These are phyloP conservation scores for Phyllosticta citribraziliensis DNA, from an alignment of 2,329 filamentous ascomycete species.

Conservation along the genomic window DNA sequence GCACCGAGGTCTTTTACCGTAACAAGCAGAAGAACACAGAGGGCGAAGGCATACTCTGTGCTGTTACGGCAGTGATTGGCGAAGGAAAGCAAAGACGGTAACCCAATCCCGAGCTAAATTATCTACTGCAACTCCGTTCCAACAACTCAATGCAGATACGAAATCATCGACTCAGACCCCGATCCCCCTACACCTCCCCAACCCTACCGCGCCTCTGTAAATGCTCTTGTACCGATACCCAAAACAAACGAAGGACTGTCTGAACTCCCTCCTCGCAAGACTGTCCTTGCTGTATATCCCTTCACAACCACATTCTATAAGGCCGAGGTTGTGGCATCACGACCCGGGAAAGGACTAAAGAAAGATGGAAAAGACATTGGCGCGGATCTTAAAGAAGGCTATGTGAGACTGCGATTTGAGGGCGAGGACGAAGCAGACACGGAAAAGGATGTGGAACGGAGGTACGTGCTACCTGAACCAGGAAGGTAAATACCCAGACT, in stretches of 20 bases:
- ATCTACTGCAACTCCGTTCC: no score
- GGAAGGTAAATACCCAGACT: conserved; percentile 1
- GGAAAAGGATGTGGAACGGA: conserved; percentile 40
- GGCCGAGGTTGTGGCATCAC: conserved; percentile 37
- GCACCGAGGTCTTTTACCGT: conserved; percentile 42
- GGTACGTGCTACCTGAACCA: conserved; percentile 37
- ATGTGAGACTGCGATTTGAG: conserved; percentile 38
- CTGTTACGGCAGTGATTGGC: conserved; percentile 42
- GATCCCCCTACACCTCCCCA: conserved; percentile 28
- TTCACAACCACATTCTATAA: conserved; percentile 46
- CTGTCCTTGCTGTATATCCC: conserved; percentile 42
- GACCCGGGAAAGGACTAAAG: conserved; percentile 28
- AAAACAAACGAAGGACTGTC: conserved; percentile 30
- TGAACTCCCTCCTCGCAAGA: conserved; percentile 31
- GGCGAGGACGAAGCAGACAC: conserved; percentile 37
- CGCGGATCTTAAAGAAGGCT: conserved; percentile 16
- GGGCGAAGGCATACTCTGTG: conserved; percentile 43
- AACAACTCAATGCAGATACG: conserved; percentile 24
- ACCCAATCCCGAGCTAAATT: neutral
- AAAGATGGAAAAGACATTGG: conserved; percentile 15
- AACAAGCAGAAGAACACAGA: conserved; percentile 33
- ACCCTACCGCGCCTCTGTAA: conserved; percentile 37
- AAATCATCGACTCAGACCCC: conserved; percentile 42
- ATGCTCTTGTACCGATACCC: conserved; percentile 35
- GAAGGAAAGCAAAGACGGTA: conserved; percentile 42